Conservation (phyloP, 1,284 basidiomycete genomes). For the Heterobasidion occidentale region DNA sequence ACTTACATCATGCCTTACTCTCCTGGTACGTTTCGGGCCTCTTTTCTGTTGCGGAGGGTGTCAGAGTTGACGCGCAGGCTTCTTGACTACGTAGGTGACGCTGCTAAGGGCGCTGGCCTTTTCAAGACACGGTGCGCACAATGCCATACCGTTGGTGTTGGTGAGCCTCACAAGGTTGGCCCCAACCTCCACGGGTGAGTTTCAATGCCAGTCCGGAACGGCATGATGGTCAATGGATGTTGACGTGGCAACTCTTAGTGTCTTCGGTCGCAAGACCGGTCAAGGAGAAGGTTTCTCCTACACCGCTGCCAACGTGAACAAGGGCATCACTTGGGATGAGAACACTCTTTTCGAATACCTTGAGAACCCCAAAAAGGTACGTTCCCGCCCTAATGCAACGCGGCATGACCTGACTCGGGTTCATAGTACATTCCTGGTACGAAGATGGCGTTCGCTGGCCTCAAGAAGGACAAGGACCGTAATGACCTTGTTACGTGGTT, state of each 20-base stretch:
- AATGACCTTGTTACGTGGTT: constrained; percentile 81
- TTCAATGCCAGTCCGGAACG: constrained; percentile 3
- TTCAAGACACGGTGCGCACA: constrained; percentile 98
- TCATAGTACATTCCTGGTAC: constrained; percentile 87
- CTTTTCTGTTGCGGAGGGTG: neutral
- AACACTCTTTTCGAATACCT: constrained; percentile 92
- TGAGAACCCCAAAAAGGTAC: constrained; percentile 93
- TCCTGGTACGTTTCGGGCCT: constrained; percentile 16
- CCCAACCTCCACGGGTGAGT: constrained; percentile 91
- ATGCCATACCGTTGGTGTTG: constrained; percentile 88
- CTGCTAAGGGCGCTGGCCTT: constrained; percentile 81
- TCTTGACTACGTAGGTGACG: constrained; percentile 57
- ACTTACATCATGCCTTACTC: constrained; percentile 27
- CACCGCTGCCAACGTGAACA: constrained; percentile 95
- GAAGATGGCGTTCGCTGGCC: constrained; percentile 96
- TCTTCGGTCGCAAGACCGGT: constrained; percentile 88
- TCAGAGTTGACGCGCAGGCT: neutral
- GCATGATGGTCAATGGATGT: constrained; percentile 5
- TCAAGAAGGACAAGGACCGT: constrained; percentile 97
- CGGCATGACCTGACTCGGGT: constrained; percentile 6
- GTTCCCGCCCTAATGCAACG: constrained; percentile 9
- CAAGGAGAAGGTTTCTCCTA: constrained; percentile 85
- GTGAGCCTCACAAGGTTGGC: constrained; percentile 85
- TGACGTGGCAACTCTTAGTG: constrained; percentile 25
- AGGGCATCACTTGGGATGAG: constrained; percentile 84